Base-by-base conservation (phyloP, 2,329 filamentous ascomycete species). In the Diaporthe ampelina region DNA sequence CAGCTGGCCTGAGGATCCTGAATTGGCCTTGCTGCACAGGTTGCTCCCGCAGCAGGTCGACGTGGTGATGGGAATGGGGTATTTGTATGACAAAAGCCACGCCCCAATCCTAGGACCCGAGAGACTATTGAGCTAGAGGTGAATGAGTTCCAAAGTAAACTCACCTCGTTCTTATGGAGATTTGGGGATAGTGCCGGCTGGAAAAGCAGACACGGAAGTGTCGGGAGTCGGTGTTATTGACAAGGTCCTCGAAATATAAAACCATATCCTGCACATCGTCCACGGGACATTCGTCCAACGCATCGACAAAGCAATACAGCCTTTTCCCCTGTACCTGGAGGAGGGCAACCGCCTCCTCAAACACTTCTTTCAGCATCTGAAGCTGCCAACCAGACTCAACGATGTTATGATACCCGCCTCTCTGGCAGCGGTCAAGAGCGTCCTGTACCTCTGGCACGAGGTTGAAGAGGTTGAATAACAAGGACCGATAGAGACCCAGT, bases 211-310 rank as follows among this genome's bases (percentile, higher is more conserved):
- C 76, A 0, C 75, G 78, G 0, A 88, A 77, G 0, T 68, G 61
- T 0, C 37, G 70, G 1, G 77, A 70, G 0, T 79, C 71, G 4
- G 81, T 77, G 0, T 76, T 32, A 11, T 83, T 75, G 0, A 80
- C 81, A 0, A 88, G 61, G 0, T 81, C 76, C 70, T 87, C 82
- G 15, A 88, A 85, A 73, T 84, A 84, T 0, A 77, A 54, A 3
- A 88, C 78, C 83, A 88, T 86, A 0, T 84, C 81, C 43, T 81
- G 81, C 5, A 85, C 78, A 45, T 88, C 78, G 3, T 79, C 72
- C 69, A 86, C 83, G 17, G 84, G 80, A 73, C 86, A 88, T 77
- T 89, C 87, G 52, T 89, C 87, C 0, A 89, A 79, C 0, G 86
- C 87, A 72, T 88, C 86, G 1, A 84, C 76, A 19, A 80, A 83